Evolutionary conservation across 352 stramenopile species (phyloP).

Genomic region (Globisporangium irregulare): DNA sequence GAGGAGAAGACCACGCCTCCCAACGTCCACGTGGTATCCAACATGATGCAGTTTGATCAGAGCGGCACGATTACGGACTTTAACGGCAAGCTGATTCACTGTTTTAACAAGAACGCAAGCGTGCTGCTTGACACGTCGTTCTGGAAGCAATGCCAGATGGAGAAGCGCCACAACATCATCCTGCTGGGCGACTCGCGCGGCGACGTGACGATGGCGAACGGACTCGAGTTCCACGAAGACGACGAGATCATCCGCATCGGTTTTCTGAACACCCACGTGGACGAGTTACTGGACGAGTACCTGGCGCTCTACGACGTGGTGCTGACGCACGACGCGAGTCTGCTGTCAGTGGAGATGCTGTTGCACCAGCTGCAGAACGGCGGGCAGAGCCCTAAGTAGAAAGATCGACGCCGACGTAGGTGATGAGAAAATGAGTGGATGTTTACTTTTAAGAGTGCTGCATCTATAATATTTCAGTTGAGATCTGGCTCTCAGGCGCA

Average conservation of each 20-base stretch:
- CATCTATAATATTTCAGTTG: too few species aligned
- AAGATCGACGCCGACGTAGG: too few species aligned
- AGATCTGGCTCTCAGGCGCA: too few species aligned
- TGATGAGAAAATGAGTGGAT: too few species aligned
- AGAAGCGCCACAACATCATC: conserved; percentile 73
- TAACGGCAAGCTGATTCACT: conserved; percentile 74
- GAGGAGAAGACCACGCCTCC: conserved; percentile 24
- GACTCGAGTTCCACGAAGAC: conserved; percentile 31
- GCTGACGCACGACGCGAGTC: conserved; percentile 67
- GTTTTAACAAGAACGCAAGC: conserved; percentile 75
- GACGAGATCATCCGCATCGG: conserved; percentile 66
- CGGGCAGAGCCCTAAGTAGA: background rate
- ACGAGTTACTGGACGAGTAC: conserved; percentile 67
- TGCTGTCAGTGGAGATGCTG: conserved; percentile 56
- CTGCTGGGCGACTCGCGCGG: conserved; percentile 70
- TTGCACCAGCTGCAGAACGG: conserved; percentile 46
- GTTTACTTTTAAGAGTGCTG: too few species aligned
- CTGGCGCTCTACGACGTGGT: conserved; percentile 68
- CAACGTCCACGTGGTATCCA: conserved; percentile 83
- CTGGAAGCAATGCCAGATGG: conserved; percentile 63
- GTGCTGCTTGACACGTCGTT: conserved; percentile 64
- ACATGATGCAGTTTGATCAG: conserved; percentile 80
- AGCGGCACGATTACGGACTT: conserved; percentile 40
- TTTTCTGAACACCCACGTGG: conserved; percentile 66
- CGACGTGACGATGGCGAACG: conserved; percentile 49